phyloP scores from a whole-genome alignment of 257 asterid species.

The Marsdenia floribunda region DNA sequence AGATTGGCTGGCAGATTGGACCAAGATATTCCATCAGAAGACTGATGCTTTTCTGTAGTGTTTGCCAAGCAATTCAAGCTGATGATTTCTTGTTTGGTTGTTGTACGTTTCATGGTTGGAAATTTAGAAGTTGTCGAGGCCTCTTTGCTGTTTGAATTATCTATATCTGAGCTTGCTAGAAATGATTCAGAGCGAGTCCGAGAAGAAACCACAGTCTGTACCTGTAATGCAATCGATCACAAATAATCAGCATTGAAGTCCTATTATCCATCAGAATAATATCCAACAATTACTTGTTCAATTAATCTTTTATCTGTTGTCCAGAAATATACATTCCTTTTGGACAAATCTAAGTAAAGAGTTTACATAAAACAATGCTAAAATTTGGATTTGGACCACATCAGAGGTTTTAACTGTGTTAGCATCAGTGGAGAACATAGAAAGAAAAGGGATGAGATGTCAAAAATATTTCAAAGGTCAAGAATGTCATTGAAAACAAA shows the following conservation, averaged over 20 bases:
- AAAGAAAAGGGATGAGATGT: neutral
- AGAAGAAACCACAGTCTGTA: conserved; percentile 43
- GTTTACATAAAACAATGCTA: too few relatives aligned
- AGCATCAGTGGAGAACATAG: neutral
- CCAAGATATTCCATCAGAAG: conserved; percentile 55
- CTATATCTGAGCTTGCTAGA: conserved; percentile 26
- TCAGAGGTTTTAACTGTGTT: neutral
- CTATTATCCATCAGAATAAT: neutral
- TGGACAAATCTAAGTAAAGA: too few relatives aligned
- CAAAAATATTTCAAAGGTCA: neutral
- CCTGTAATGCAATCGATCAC: conserved; percentile 26
- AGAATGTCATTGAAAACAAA: too few relatives aligned
- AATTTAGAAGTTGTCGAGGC: conserved; percentile 25
- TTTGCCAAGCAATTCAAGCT: conserved; percentile 24
- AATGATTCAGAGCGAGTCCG: conserved; percentile 31
- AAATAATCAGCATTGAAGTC: neutral
- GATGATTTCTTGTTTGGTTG: conserved; percentile 43
- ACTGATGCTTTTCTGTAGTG: conserved; percentile 30
- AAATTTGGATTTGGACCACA: neutral
- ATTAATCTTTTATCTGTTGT: neutral
- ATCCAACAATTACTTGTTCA: neutral
- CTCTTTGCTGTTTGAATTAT: conserved; percentile 28
- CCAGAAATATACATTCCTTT: neutral
- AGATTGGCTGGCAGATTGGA: conserved; percentile 61
- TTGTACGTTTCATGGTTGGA: conserved; percentile 28